These are phyloP conservation scores for Linnemannia zychae DNA, from an alignment of 192 early-diverging fungal species.

Conservation along the genomic window DNA sequence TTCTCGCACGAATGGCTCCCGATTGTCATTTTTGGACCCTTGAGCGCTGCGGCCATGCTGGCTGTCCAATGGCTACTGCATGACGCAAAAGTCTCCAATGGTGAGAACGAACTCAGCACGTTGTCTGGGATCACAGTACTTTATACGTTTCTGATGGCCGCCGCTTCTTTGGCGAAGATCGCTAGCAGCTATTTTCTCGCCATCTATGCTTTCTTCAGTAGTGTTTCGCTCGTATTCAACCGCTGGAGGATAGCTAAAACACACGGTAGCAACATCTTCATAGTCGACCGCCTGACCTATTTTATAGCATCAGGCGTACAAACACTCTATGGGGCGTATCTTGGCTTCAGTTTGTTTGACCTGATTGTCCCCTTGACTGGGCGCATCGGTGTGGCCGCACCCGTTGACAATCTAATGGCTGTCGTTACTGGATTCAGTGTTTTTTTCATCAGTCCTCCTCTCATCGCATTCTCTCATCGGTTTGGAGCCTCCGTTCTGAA, in stretches of 20 bases:
- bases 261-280: constrained; percentile 5
- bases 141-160: constrained; percentile 13
- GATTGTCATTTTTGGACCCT: constrained; percentile 64
- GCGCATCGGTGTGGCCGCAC: constrained; percentile 74
- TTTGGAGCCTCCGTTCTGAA: constrained; percentile 55
- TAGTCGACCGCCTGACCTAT: constrained; percentile 46
- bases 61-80: constrained; percentile 52
- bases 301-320: constrained; percentile 37
- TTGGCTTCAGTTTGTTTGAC: constrained; percentile 62
- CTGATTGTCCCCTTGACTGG: constrained; percentile 80
- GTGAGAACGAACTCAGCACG: constrained; percentile 25
- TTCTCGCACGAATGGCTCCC: constrained; percentile 72
- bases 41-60: constrained; percentile 57
- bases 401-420: constrained; percentile 73
- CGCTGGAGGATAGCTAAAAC: constrained; percentile 12
- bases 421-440: constrained; percentile 66
- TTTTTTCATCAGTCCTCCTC: constrained; percentile 57
- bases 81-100: constrained; percentile 10
- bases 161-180: constrained; percentile 42
- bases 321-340: constrained; percentile 53
- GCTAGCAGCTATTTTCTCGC: constrained; percentile 65
- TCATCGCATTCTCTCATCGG: constrained; percentile 68
- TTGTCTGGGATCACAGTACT: constrained; percentile 27
- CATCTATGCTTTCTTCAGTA: constrained; percentile 48
- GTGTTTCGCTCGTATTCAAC: constrained; percentile 46